These are phyloP conservation scores for Aspergillus latus DNA, from an alignment of 2,329 filamentous ascomycete genomes.

Conservation along the genomic window DNA sequence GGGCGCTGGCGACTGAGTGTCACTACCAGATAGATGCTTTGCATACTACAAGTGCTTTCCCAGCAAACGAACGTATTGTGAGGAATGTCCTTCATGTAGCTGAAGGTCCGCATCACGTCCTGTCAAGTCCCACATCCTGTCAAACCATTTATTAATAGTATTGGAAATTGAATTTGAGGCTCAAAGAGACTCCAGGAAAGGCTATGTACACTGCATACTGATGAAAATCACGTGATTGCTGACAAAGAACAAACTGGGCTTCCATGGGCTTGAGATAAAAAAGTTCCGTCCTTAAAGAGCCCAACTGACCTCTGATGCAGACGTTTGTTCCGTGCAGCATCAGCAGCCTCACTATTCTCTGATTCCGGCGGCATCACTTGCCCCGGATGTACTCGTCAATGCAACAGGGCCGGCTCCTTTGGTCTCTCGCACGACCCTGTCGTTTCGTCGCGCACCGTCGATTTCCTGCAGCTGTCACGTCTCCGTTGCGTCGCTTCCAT, in stretches of 20 bases:
- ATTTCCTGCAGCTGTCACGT: conserved; percentile 29
- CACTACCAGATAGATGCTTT: too few species aligned
- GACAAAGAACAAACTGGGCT: not conserved
- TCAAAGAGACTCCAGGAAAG: too few species aligned
- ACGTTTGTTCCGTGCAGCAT: conserved; percentile 17
- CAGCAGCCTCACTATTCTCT: conserved; percentile 19
- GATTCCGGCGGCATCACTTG: conserved; percentile 27
- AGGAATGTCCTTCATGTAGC: too few species aligned
- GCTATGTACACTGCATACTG: too few species aligned
- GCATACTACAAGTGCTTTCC: too few species aligned
- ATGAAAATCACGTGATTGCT: conserved; percentile 5
- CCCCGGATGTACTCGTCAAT: conserved; percentile 42
- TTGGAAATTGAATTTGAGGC: too few species aligned
- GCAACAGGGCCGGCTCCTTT: conserved; percentile 37
- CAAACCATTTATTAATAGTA: too few species aligned
- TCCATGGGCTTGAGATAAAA: conserved; percentile 7
- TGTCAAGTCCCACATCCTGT: too few species aligned
- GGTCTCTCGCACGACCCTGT: conserved; percentile 36
- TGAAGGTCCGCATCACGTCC: too few species aligned
- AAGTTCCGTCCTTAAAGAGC: not conserved
- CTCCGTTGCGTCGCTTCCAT: conserved; percentile 34
- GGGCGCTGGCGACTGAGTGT: too few species aligned
- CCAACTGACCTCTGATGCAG: conserved; percentile 18
- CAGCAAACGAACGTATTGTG: too few species aligned
- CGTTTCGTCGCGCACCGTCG: conserved; percentile 40